Evolutionary conservation across 306 rosid species (phyloP), one percentile per base, ranked within the genome.

Genomic region (Glycyrrhiza uralensis): DNA sequence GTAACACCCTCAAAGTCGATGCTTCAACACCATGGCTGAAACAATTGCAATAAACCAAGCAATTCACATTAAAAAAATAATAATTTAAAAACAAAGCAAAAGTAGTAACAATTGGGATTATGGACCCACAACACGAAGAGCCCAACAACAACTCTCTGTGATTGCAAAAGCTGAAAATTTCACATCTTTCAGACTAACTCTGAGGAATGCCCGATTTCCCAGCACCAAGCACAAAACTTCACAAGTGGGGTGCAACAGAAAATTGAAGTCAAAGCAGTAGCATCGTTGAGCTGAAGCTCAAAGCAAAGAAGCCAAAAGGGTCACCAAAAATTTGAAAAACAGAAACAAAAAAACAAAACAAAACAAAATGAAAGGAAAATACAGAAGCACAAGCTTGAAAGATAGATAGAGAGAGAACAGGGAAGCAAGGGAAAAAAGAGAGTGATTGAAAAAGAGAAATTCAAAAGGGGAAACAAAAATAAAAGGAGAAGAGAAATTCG

Each of bases 251-350:
- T 50, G 28, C 2, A 70, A 29, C 28, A 17, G n/a, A 69, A 54
- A 68, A 6, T n/a, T 20, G 20, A 62, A 63, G 36, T 46, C 23
- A 67, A 61, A 69, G 33, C 8, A 58, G 10, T 12, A 26, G 23
- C 76, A 18, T 12, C 61, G 64, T 60, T 24, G 28, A 75, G 32
- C 8, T 15, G 77, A 66, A 66, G 67, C 41, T 44, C 22, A 35
- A 56, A 55, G 11, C 1, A 32, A 49, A 72, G 9, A 33, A 41
- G 24, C 45, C 58, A 51, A 66, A 74, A 83, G 79, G 81, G 73
- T 58, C 29, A 0, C 45, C 63, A 28, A 79, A 73, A 56, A 64
- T 5, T 0, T 8, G 0, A 9, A 63, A 17, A 17, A 74, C n/a
- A n/a, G n/a, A n/a, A n/a, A n/a, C n/a, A 50, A 62, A 0, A 14